Evolutionary conservation across 2,329 filamentous ascomycete genomes (phyloP), one percentile per base, ranked within the genome.

Genomic region (Trichophyton simii): DNA sequence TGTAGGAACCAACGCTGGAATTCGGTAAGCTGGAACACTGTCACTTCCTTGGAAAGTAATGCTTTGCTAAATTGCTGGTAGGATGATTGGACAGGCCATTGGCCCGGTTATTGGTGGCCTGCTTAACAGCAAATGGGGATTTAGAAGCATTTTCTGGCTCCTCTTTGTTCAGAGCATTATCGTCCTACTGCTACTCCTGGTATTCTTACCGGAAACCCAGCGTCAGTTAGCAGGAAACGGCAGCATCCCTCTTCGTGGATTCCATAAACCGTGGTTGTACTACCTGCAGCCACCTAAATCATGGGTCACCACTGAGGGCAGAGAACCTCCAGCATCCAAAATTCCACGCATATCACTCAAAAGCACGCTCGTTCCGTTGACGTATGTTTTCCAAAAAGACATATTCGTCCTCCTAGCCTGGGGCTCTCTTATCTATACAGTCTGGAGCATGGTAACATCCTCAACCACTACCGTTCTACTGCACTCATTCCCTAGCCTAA

Each of bases 71-170:
- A 3, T 11, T 48, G 78, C 78, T 2, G 84, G 81, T n/a, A 76
- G 81, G 60, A 82, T 85, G 44, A 59, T 79, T 13, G 77, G 73
- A 0, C 76, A 76, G 0, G 70, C 77, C 3, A 68, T 87, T 9
- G 76, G 82, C 0, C 85, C 86, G 0, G 78, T 87, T 0, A 74
- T 88, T 3, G 86, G 87, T 13, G 87, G 86, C 0, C 64, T 88
- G 0, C 71, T 89, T 20, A 79, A 79, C n/a, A 76, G 87, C 65
- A 86, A 81, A 63, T 76, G 87, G 0, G 84, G 83, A 7, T 89
- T 86, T 85, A 76, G 81, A 18, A 78, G 81, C 61, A 83, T 87
- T 61, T 88, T 88, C 67, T 88, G 85, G 85, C 87, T 87, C 67
- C 77, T 86, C 61, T 77, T 81, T 46, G 85, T 88, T 46, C 72